A percentile compares a stretch with the other conserved stretches of the same genome.
Conservation (phyloP, 345 rosid species). For the Nephelium lappaceum region DNA sequence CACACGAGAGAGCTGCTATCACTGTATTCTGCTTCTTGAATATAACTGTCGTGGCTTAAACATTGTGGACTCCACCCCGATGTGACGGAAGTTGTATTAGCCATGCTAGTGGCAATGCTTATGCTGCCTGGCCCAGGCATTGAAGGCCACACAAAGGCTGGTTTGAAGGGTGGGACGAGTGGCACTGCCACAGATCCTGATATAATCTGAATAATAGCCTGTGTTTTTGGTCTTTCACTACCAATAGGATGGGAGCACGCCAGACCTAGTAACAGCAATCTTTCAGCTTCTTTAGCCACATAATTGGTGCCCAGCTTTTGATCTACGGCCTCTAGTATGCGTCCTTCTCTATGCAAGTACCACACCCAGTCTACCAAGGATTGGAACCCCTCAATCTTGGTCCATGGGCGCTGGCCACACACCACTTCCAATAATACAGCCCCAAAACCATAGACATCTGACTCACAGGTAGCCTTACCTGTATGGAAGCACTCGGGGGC, state of each 20-base stretch:
- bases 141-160: slow-evolving; percentile 53
- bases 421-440: slow-evolving; percentile 59
- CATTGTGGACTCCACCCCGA: slow-evolving; percentile 48
- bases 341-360: slow-evolving; percentile 51
- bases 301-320: slow-evolving; percentile 38
- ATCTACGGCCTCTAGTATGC: slow-evolving; percentile 53
- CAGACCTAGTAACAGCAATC: slow-evolving; percentile 48
- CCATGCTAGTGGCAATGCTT: slow-evolving; percentile 18
- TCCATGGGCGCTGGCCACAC: slow-evolving; percentile 56
- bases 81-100: slow-evolving; percentile 30
- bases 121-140: slow-evolving; percentile 20
- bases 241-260: slow-evolving; percentile 60
- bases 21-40: slow-evolving; percentile 17
- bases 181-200: slow-evolving; percentile 43
- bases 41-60: slow-evolving; percentile 22
- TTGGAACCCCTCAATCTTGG: slow-evolving; percentile 33
- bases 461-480: slow-evolving; percentile 57
- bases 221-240: slow-evolving; percentile 50
- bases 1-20: slow-evolving; percentile 33
- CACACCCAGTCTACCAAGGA: slow-evolving; percentile 58
- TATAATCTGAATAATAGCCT: slow-evolving; percentile 40
- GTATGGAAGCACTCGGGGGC: slow-evolving; percentile 67
- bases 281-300: slow-evolving; percentile 40
- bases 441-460: slow-evolving; percentile 61
- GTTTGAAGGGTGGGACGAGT: slow-evolving; percentile 48